phyloP scores from a whole-genome alignment of 805 yeast genomes.

The Wickerhamiella spandovensis region DNA sequence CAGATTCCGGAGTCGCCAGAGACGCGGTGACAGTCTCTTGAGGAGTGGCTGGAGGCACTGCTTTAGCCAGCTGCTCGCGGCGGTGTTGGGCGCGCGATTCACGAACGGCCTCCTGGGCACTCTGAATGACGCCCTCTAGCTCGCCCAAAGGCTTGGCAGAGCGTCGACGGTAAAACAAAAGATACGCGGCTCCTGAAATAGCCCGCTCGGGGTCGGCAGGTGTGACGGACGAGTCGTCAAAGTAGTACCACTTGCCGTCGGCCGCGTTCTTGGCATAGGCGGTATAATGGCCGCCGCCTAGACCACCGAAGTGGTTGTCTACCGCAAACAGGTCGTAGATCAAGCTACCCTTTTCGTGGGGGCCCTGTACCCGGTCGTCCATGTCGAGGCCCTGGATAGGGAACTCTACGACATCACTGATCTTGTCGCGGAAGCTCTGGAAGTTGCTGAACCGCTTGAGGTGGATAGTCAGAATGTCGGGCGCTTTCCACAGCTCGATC shows the following conservation, averaged over 20 bases:
- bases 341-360: constrained; percentile 24
- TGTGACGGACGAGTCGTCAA: constrained; percentile 69
- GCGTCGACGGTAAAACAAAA: constrained; percentile 63
- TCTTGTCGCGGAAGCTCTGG: constrained; percentile 76
- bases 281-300: constrained; percentile 97
- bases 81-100: not conserved
- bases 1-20: not conserved
- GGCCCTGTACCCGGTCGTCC: constrained; percentile 34
- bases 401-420: constrained; percentile 70
- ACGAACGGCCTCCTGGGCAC: not conserved
- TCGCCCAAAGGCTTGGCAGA: constrained; percentile 4
- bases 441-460: constrained; percentile 81
- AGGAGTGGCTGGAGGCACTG: not conserved
- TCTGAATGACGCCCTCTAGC: not conserved
- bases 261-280: constrained; percentile 71
- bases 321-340: constrained; percentile 82
- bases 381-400: constrained; percentile 77
- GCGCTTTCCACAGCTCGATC: constrained; percentile 85
- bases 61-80: not conserved
- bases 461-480: constrained; percentile 82
- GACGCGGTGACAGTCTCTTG: not conserved
- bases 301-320: constrained; percentile 90
- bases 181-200: constrained; percentile 69
- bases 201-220: constrained; percentile 45
- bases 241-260: constrained; percentile 77